Evolutionary conservation across 352 stramenopile genomes (phyloP).

Genomic region (Pythium folliculosum): DNA sequence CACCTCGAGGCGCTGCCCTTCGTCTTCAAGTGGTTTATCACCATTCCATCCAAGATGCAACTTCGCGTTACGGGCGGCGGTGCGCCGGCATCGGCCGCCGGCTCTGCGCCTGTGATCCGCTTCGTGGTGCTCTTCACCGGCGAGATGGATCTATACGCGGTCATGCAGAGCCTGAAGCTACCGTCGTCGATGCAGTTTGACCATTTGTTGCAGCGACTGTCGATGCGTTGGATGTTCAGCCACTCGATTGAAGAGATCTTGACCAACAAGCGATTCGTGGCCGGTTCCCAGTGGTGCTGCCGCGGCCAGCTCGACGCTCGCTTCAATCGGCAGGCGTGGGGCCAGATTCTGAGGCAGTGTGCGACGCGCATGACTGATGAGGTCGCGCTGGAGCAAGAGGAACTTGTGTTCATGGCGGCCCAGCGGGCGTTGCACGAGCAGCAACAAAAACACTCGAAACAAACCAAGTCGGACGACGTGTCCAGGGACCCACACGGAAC

Average conservation of each 20-base stretch:
- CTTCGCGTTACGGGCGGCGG: constrained; percentile 35
- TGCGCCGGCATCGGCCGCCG: constrained; percentile 3
- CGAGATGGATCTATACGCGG: constrained; percentile 56
- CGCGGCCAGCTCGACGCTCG: constrained; percentile 55
- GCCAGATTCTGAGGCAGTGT: constrained; percentile 56
- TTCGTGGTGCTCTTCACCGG: constrained; percentile 69
- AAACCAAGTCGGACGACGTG: not conserved
- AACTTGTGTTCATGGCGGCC: constrained; percentile 38
- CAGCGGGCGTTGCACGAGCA: constrained; percentile 27
- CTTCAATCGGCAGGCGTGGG: constrained; percentile 53
- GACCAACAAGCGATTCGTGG: constrained; percentile 55
- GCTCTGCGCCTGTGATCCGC: constrained; percentile 43
- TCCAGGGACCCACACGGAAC: not conserved
- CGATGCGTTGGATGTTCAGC: constrained; percentile 46
- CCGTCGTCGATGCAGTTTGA: constrained; percentile 66
- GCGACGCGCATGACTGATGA: constrained; percentile 43
- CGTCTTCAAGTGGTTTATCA: constrained; percentile 71
- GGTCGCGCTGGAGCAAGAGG: constrained; percentile 31
- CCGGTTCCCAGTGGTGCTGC: constrained; percentile 51
- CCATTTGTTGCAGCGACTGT: constrained; percentile 51
- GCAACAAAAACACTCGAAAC: constrained; percentile 20
- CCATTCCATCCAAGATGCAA: constrained; percentile 53
- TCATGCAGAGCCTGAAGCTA: constrained; percentile 54
- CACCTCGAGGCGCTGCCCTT: constrained; percentile 59
- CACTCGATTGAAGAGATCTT: constrained; percentile 64